Conservation (phyloP, 192 early-diverging fungal species). For the Radiomyces spectabilis region DNA sequence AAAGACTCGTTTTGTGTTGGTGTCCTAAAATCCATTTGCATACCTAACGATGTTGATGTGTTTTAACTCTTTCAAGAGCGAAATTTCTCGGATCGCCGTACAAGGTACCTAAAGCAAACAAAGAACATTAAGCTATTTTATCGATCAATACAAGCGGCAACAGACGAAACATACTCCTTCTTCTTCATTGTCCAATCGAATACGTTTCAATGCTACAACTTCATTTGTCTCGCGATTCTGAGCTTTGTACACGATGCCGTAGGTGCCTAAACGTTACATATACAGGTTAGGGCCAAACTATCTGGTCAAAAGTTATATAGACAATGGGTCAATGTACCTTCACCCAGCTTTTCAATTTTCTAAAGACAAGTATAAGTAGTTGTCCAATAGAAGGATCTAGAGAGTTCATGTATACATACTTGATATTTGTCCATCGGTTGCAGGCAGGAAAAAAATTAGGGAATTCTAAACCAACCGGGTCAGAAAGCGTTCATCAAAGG, state of each 20-base stretch:
- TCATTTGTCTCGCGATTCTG: constrained; percentile 92
- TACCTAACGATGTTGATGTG: constrained; percentile 83
- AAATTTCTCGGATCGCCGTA: constrained; percentile 82
- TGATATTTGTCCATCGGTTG: constrained; percentile 1
- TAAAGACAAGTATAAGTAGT: not conserved
- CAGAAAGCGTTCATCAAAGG: no score
- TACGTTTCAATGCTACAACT: constrained; percentile 96
- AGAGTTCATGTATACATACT: not conserved
- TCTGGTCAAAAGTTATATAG: not conserved
- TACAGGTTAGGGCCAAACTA: not conserved
- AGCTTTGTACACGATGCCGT: constrained; percentile 99
- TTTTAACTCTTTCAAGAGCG: constrained; percentile 77
- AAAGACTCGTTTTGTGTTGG: no score
- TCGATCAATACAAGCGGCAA: no score
- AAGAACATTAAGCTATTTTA: not conserved
- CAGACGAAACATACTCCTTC: constrained; percentile 68
- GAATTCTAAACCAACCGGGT: no score
- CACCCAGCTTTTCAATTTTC: constrained; percentile 7
- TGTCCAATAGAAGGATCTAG: not conserved
- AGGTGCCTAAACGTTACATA: constrained; percentile 58
- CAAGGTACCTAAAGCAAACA: constrained; percentile 56
- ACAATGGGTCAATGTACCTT: not conserved
- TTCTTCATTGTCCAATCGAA: constrained; percentile 84
- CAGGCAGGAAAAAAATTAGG: not conserved
- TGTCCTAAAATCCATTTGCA: no score